phyloP scores from a whole-genome alignment of 768 basidiomycete genomes.

The Zangia roseola region DNA sequence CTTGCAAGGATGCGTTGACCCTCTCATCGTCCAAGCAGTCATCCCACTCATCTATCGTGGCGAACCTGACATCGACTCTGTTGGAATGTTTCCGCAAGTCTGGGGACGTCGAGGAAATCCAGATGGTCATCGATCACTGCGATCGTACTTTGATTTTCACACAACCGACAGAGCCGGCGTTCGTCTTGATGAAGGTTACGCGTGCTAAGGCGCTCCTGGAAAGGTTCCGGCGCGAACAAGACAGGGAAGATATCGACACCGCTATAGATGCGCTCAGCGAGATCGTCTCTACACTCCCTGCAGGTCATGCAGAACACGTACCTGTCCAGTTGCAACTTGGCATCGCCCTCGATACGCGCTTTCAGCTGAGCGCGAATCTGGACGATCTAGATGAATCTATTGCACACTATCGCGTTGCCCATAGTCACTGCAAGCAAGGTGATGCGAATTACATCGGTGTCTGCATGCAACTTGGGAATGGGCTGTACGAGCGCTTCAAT shows the following conservation, averaged over 20 bases:
- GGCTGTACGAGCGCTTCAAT: constrained; percentile 12
- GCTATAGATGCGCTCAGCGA: constrained; percentile 15
- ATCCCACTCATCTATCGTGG: constrained; percentile 1
- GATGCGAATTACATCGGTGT: constrained; percentile 4
- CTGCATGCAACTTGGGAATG: constrained; percentile 17
- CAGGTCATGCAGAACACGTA: constrained; percentile 12
- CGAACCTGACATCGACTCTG: constrained; percentile 3
- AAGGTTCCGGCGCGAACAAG: constrained; percentile 8
- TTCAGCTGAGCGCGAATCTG: background rate
- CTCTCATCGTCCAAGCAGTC: constrained; percentile 1
- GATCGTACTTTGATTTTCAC: constrained; percentile 14
- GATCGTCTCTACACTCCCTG: constrained; percentile 7
- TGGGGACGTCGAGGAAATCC: constrained; percentile 15
- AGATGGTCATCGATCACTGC: constrained; percentile 20
- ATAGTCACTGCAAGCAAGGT: constrained; percentile 6
- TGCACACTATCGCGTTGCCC: constrained; percentile 11
- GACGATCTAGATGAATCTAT: constrained; percentile 28
- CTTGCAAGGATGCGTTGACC: constrained; percentile 17
- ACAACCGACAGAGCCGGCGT: background rate
- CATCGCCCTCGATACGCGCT: constrained; percentile 19
- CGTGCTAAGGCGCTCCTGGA: constrained; percentile 19
- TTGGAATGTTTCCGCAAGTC: constrained; percentile 7
- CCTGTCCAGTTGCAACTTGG: constrained; percentile 12
- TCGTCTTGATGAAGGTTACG: constrained; percentile 3
- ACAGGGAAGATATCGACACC: constrained; percentile 4